Conservation (phyloP, 495 filamentous ascomycete species). For the Paragyromitra xinjiangensis region DNA sequence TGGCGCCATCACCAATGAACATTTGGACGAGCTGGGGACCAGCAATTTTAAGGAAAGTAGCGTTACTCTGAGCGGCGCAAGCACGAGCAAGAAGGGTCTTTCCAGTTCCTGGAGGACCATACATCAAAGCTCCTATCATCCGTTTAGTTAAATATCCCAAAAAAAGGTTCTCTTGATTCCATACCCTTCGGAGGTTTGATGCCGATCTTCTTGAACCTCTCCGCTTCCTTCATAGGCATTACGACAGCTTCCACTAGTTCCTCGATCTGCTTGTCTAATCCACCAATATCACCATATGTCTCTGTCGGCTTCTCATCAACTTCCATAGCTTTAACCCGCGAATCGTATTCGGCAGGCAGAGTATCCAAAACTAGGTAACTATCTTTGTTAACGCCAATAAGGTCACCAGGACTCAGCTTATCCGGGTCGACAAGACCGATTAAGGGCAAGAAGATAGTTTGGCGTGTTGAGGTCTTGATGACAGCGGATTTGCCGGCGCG, state of each 20-base stretch:
- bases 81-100: conserved; percentile 97
- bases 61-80: conserved; percentile 96
- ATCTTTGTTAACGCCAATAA: conserved; percentile 99
- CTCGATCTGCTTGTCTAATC: conserved; percentile 98
- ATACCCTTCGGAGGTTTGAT: conserved; percentile 99
- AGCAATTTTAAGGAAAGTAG: conserved; percentile 98
- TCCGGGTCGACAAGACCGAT: conserved; percentile 97
- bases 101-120: conserved; percentile 94
- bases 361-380: conserved; percentile 99
- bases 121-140: conserved; percentile 88
- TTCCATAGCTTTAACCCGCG: conserved; percentile 99
- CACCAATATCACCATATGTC: conserved; percentile 98
- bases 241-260: conserved; percentile 99
- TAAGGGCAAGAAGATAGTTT: conserved; percentile 98
- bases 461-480: conserved; percentile 99
- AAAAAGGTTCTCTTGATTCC: conserved; percentile 21
- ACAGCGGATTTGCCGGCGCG: conserved; percentile 97
- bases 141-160: conserved; percentile 44
- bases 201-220: conserved; percentile 98
- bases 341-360: conserved; percentile 98
- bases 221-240: conserved; percentile 99
- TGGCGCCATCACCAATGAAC: conserved; percentile 99
- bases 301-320: conserved; percentile 99
- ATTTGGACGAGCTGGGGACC: conserved; percentile 99
- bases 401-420: conserved; percentile 89